These are phyloP conservation scores for Zangia roseola DNA, from an alignment of 768 basidiomycete genomes.

Conservation along the genomic window DNA sequence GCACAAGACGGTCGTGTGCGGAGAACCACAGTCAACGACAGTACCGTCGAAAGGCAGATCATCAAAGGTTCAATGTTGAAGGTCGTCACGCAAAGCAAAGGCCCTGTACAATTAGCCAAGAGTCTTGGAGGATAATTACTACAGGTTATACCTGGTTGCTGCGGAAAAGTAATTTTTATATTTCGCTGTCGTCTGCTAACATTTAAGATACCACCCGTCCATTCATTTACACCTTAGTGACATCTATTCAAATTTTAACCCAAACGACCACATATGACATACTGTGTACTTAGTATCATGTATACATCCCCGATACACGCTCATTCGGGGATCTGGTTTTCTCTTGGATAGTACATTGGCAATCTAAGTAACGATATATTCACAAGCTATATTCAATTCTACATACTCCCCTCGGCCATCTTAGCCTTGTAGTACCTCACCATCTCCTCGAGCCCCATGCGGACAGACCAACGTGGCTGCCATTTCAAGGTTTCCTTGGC, in stretches of 20 bases:
- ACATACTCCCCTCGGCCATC: constrained; percentile 82
- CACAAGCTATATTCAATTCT: constrained; percentile 14
- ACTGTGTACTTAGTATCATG: constrained; percentile 18
- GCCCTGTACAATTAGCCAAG: constrained; percentile 14
- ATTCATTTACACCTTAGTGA: background rate
- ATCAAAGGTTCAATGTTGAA: constrained; percentile 57
- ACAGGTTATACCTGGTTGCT: background rate
- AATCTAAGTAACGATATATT: background rate
- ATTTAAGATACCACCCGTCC: constrained; percentile 12
- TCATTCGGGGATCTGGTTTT: constrained; percentile 1
- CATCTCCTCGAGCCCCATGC: constrained; percentile 95
- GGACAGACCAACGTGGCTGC: constrained; percentile 92
- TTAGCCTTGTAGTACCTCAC: constrained; percentile 89
- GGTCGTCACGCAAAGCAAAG: constrained; percentile 37
- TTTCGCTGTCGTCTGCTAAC: constrained; percentile 7
- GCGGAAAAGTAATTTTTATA: constrained; percentile 18
- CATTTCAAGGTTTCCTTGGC: constrained; percentile 83
- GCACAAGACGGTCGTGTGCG: constrained; percentile 42
- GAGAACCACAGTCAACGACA: constrained; percentile 37
- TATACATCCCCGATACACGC: constrained; percentile 7
- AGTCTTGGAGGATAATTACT: constrained; percentile 1
- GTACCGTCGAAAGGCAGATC: constrained; percentile 46
- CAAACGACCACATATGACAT: background rate
- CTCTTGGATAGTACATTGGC: background rate
- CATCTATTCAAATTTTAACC: constrained; percentile 8